These are phyloP conservation scores for Arbutus unedo DNA, from an alignment of 148 eudicot genomes.

Conservation along the genomic window DNA sequence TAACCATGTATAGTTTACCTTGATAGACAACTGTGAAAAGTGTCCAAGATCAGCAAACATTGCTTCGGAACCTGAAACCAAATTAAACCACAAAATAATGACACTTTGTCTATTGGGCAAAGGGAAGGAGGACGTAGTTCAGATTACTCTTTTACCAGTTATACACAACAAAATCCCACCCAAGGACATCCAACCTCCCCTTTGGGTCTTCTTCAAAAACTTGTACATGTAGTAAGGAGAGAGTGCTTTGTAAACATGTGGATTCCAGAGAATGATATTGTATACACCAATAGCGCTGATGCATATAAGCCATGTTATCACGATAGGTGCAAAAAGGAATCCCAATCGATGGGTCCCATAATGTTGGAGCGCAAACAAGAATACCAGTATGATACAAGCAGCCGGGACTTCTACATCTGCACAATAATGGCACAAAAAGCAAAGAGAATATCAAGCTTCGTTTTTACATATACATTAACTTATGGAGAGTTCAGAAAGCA, in stretches of 20 bases:
- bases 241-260: slow-evolving; percentile 72
- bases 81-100: neutral
- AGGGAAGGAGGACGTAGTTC: slow-evolving; percentile 7
- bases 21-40: slow-evolving; percentile 87
- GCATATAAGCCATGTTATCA: slow-evolving; percentile 82
- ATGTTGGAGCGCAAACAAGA: slow-evolving; percentile 81
- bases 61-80: slow-evolving; percentile 81
- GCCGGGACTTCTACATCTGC: slow-evolving; percentile 93
- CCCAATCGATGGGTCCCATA: slow-evolving; percentile 91
- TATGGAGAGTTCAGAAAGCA: neutral
- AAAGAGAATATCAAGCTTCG: slow-evolving; percentile 2
- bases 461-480: neutral
- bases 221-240: slow-evolving; percentile 97
- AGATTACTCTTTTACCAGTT: slow-evolving; percentile 50
- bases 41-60: slow-evolving; percentile 99
- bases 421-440: slow-evolving; percentile 8
- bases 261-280: slow-evolving; percentile 86
- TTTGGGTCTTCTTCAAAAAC: slow-evolving; percentile 81
- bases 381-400: slow-evolving; percentile 74
- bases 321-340: slow-evolving; percentile 87
- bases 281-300: slow-evolving; percentile 87
- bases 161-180: slow-evolving; percentile 95
- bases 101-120: slow-evolving; percentile 6
- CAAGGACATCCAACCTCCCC: slow-evolving; percentile 94
- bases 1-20: slow-evolving; percentile 42